These are phyloP conservation scores for Dendrobium nobile DNA, from an alignment of 106 monocot genomes.

Conservation along the genomic window DNA sequence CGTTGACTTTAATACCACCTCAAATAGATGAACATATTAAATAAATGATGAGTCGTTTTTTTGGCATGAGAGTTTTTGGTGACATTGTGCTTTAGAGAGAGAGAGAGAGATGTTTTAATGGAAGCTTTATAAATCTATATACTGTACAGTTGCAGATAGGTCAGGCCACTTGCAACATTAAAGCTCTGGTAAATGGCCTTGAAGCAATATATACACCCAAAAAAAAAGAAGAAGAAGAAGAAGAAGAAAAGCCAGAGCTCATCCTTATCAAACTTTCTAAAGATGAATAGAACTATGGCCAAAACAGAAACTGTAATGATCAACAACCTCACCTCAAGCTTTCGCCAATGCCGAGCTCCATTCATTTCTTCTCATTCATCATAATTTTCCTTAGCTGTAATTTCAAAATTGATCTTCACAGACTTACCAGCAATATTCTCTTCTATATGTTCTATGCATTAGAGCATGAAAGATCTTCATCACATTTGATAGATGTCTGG, in stretches of 20 bases:
- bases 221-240: no score
- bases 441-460: not conserved
- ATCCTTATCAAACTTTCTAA: not conserved
- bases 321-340: not conserved
- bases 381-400: not conserved
- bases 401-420: not conserved
- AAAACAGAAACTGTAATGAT: not conserved
- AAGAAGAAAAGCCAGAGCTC: not conserved
- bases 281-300: not conserved
- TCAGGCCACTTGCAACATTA: not conserved
- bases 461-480: not conserved
- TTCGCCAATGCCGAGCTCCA: not conserved
- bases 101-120: not conserved
- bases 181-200: not conserved
- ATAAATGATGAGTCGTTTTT: no score
- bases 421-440: not conserved
- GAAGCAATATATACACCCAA: not conserved
- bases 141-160: constrained; percentile 1
- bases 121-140: not conserved
- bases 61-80: no score
- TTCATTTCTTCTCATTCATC: not conserved
- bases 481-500: not conserved
- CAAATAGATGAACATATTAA: no score
- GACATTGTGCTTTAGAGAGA: not conserved
- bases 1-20: no score